Evolutionary conservation across 257 asterid species (phyloP), one percentile per base, ranked within the genome.

Genomic region (Solanum ossicruentum): DNA sequence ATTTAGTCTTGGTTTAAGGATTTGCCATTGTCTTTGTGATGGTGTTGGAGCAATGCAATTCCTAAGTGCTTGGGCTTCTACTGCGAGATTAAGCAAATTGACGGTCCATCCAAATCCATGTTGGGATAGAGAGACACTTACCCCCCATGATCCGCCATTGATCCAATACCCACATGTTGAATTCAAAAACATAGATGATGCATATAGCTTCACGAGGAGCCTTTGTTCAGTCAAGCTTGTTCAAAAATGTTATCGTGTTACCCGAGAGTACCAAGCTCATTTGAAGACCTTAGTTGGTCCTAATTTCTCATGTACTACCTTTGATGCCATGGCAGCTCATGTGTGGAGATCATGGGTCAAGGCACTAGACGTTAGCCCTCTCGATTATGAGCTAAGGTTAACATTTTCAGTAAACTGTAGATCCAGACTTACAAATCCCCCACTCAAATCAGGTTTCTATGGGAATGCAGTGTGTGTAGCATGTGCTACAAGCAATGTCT

Each of bases 31-130:
- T 81, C 92, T 95, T 49, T 95, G 98, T 80, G 99, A 95, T 63
- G 99, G 99, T 58, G 89, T 93, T 26, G 99, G 99, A 21, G 99
- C 97, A 13, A 94, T 95, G 98, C 98, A 95, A 85, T 93, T 95
- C 58, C 88, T 94, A 10, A 85, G 57, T 26, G 94, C 99, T 10
- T 95, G 99, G 99, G 97, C 99, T 20, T 85, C 90, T 57, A 94
- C 95, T 0, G 92, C 95, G 2, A 94, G 87, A 86, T 18, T 86
- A 5, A 95, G 96, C n/a, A 80, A 86, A 8, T 70, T 94, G 88
- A 90, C 88, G 3, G 52, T 81, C 17, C 86, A 85, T 41, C 95
- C 97, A 0, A 70, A 32, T 11, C 98, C 98, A 10, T 87, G 97
- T 69, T 95, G 99, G 99, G 97, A 92, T 60, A 83, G 97, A 10